Evolutionary conservation across 2,329 filamentous ascomycete species (phyloP).

Genomic region (Pseudogymnoascus sp.): DNA sequence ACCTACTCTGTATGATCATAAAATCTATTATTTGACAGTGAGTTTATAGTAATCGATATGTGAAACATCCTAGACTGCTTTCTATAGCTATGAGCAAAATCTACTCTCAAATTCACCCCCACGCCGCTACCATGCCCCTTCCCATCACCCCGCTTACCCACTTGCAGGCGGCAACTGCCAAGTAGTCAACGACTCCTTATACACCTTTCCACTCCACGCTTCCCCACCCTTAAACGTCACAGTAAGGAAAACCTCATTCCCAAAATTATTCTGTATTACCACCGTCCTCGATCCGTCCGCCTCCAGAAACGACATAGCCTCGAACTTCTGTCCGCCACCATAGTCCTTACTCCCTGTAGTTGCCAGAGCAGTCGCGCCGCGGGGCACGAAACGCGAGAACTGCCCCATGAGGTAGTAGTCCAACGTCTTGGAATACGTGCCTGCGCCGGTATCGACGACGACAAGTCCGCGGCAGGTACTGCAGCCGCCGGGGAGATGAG

Average conservation of each 20-base stretch:
- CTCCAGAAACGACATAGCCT: conserved; percentile 39
- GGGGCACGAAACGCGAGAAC: conserved; percentile 40
- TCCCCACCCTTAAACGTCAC: conserved; percentile 28
- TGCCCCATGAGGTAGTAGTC: conserved; percentile 48
- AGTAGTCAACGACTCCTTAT: conserved; percentile 30
- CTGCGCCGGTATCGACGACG: conserved; percentile 39
- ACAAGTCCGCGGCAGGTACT: conserved; percentile 42
- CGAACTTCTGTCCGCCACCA: conserved; percentile 30
- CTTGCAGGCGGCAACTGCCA: conserved; percentile 22
- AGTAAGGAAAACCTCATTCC: conserved; percentile 36
- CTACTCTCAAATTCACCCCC: background rate
- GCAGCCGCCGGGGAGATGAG: conserved; percentile 35
- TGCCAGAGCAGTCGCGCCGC: conserved; percentile 34
- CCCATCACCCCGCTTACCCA: background rate
- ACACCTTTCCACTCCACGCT: conserved; percentile 33
- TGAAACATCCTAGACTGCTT: background rate
- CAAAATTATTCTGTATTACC: conserved; percentile 39
- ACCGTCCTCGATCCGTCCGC: conserved; percentile 38
- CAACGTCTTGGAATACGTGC: conserved; percentile 37
- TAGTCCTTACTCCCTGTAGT: conserved; percentile 38
- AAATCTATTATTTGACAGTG: background rate
- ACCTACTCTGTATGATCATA: background rate
- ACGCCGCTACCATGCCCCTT: background rate
- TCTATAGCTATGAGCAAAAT: background rate
- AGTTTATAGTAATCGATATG: background rate